Conservation (phyloP, 2,329 filamentous ascomycete genomes). For the Domatiomyces catenatus region DNA sequence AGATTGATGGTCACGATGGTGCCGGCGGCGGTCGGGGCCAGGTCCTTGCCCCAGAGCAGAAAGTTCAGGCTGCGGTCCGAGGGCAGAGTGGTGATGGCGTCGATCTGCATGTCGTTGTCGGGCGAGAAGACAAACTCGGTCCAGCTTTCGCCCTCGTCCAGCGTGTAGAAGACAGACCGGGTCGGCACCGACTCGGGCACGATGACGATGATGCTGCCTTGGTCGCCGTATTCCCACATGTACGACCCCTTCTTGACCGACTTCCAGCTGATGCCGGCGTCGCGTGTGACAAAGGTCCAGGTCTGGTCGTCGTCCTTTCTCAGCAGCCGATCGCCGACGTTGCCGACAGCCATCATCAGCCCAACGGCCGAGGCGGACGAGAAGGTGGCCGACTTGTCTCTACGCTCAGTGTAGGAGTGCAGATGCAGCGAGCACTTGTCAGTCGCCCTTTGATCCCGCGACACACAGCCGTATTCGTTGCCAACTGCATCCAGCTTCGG, state of each 20-base stretch:
- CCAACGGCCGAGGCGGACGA: constrained; percentile 79
- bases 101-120: constrained; percentile 55
- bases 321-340: constrained; percentile 61
- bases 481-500: constrained; percentile 55
- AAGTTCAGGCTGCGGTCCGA: constrained; percentile 86
- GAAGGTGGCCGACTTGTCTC: constrained; percentile 68
- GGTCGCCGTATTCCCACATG: constrained; percentile 90
- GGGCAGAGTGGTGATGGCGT: constrained; percentile 73
- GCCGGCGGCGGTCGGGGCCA: constrained; percentile 25
- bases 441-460: constrained; percentile 36
- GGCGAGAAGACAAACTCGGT: constrained; percentile 52
- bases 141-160: constrained; percentile 73
- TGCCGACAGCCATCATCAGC: constrained; percentile 79
- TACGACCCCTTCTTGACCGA: constrained; percentile 74
- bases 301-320: constrained; percentile 62
- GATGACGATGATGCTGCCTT: constrained; percentile 82
- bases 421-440: constrained; percentile 74
- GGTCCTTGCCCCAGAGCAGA: constrained; percentile 63
- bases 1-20: constrained; percentile 62
- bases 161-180: constrained; percentile 56
- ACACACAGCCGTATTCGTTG: constrained; percentile 55
- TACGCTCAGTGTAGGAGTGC: constrained; percentile 86
- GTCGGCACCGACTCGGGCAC: constrained; percentile 57
- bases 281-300: constrained; percentile 76
- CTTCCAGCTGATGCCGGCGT: constrained; percentile 82